Evolutionary conservation across 2,329 filamentous ascomycete species (phyloP), one percentile per base, ranked within the genome.

Genomic region (Aaosphaeria pasadenensis): DNA sequence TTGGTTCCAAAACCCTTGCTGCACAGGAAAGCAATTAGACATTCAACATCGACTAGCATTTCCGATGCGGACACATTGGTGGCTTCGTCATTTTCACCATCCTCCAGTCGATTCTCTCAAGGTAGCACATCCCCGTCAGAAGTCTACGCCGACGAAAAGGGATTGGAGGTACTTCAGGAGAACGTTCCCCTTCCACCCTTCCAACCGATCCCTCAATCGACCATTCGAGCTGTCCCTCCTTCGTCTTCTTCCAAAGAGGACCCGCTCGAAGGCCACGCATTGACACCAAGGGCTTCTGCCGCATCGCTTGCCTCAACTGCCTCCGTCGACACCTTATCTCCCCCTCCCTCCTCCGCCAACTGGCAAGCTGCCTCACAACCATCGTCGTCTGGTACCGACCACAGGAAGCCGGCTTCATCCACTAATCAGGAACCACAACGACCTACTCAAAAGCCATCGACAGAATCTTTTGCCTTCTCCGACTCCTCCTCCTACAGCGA

Each of bases 61-160:
- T 72, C 69, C 47, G 69, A 71, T 46, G 63, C 65, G 40, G 69
- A 71, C 47, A 71, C 69, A 40, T 48, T 70, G 44, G 59, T 69
- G 46, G 62, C 60, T 40, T 66, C 69, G 35, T 64, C 63, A 3
- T 65, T 69, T 46, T 63, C 70, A 35, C 63, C 69, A 43, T 64
- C 62, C 42, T 70, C 68, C 51, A 60, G 60, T 52, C 58, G 70
- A 45, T 71, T 67, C 55, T 73, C 70, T 13, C 66, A 70, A 49
- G 64, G 57, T 49, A 71, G 60, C 56, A 71, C 69, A 50, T 60
- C 70, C 58, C 66, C 67, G 52, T 64, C 65, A 13, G 70, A 70
- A 28, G 57, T 62, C 38, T 54, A 57, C 44, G 53, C 60, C 43
- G 62, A 59, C 42, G 60, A 64, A 45, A 64, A 62, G 42, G 61